Evolutionary conservation across 495 filamentous ascomycete genomes (phyloP), one percentile per base, ranked within the genome.

Genomic region (Aspergillus hancockii): DNA sequence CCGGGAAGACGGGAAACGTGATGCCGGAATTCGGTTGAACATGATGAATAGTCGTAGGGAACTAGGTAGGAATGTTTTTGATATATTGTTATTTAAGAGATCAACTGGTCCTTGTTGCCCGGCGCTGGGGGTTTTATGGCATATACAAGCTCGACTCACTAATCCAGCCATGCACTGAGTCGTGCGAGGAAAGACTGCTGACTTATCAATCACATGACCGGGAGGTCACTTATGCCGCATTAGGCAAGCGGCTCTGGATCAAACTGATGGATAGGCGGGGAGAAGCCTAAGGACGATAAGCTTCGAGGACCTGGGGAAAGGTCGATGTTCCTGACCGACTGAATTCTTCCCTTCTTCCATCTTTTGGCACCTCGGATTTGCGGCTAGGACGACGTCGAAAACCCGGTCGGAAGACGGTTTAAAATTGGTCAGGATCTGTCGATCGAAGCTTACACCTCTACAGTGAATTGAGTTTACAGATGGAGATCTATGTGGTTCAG

Each of bases 171-270:
- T 36, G 4, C 8, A 10, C 4, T 7, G 38, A 41, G 16, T 41
- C 38, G 38, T n/a, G 13, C 10, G 14, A n/a, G 3, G 14, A 18
- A 41, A 41, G 38, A 41, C 22, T 16, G 53, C 52, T 75, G 68
- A 77, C 57, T 75, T 67, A 77, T 54, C 72, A 54, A 23, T 71
- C 74, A 75, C 72, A 73, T 76, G 72, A 75, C 71, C 7, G 16
- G 14, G n/a, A n/a, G 38, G 1, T n/a, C 38, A 14, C 38, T 41
- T 71, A 53, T 3, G 3, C 16, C 70, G 69, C 69, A 68, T 49
- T 58, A 49, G 58, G 36, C 41, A 53, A 52, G 54, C 57, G 55
- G 59, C 60, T 59, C 56, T 43, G 55, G 51, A 50, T 49, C 41
- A 50, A 59, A 62, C 55, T 50, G 52, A 55, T 19, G 55, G 55